phyloP scores from a whole-genome alignment of 2,329 filamentous ascomycete genomes.

The Microsporum ferrugineum region DNA sequence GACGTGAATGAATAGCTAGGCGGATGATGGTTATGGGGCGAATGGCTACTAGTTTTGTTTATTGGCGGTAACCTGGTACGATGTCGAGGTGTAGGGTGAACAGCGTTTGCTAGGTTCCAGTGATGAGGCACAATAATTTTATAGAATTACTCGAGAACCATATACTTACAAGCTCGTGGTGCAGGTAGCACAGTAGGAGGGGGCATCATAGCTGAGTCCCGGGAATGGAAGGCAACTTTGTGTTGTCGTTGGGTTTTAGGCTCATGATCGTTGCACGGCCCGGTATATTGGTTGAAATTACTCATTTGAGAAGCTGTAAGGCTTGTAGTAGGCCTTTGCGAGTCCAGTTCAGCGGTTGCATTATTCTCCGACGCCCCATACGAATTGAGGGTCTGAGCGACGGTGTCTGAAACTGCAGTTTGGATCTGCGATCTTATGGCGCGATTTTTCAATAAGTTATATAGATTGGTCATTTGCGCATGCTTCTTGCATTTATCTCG shows the following conservation, averaged over 20 bases:
- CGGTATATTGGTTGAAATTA: conserved; percentile 16
- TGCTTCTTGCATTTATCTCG: conserved; percentile 61
- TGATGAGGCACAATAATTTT: not conserved
- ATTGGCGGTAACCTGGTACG: conserved; percentile 13
- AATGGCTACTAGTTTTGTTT: not conserved
- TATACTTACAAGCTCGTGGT: conserved; percentile 18
- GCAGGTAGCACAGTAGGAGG: conserved; percentile 20
- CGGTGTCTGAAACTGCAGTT: conserved; percentile 44
- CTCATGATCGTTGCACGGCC: conserved; percentile 18
- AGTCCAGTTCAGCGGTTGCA: conserved; percentile 9
- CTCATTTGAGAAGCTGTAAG: conserved; percentile 19
- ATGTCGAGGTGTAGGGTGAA: conserved; percentile 11
- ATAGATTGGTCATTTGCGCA: conserved; percentile 53
- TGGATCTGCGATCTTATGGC: conserved; percentile 45
- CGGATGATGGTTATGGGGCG: not conserved
- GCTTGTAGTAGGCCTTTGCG: conserved; percentile 13
- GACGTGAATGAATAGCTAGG: not conserved
- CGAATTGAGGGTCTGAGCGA: conserved; percentile 36
- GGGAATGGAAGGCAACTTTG: conserved; percentile 23
- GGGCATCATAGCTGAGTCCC: conserved; percentile 22
- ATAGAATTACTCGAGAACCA: not conserved
- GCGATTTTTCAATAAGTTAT: conserved; percentile 46
- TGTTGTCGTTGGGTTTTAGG: conserved; percentile 32
- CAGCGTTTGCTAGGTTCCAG: conserved; percentile 8
- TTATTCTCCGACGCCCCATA: conserved; percentile 18